Evolutionary conservation across 345 rosid genomes (phyloP).

Genomic region (Clausena lansium): DNA sequence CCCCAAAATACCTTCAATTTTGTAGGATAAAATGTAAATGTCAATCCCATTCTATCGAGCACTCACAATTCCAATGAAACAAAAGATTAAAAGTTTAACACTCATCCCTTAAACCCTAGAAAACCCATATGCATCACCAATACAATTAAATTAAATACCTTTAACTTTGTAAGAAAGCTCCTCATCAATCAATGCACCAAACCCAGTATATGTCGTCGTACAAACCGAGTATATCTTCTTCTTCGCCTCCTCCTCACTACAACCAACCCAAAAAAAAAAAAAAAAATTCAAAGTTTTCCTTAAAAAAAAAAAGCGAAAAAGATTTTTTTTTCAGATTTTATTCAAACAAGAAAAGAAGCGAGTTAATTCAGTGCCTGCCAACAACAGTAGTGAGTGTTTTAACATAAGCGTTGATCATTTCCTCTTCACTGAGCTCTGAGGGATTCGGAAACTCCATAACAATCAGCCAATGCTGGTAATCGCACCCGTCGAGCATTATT

Average conservation of each 20-base stretch:
- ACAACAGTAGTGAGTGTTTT: constrained; percentile 72
- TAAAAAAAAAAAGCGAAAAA: background rate
- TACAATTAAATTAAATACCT: constrained; percentile 44
- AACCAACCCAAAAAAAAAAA: constrained; percentile 6
- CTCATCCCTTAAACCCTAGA: background rate
- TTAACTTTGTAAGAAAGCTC: constrained; percentile 88
- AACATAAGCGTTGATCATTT: constrained; percentile 78
- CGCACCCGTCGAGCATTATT: constrained; percentile 89
- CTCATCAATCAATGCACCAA: constrained; percentile 92
- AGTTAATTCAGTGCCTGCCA: constrained; percentile 47
- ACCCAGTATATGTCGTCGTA: constrained; percentile 84
- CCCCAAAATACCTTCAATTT: background rate
- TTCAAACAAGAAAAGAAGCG: background rate
- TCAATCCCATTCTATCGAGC: background rate
- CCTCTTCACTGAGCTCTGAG: constrained; percentile 79
- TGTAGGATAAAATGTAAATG: background rate
- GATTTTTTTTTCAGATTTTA: no score
- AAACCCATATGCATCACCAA: background rate
- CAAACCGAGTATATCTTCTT: constrained; percentile 95
- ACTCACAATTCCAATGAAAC: background rate
- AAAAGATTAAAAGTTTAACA: background rate
- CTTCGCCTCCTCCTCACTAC: constrained; percentile 95
- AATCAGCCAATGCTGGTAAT: constrained; percentile 93
- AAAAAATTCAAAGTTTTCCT: background rate
- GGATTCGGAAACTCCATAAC: constrained; percentile 84